A percentile compares a stretch with the other conserved stretches of the same genome.
Conservation (phyloP, 2,329 filamentous ascomycete species). For the Microcyclosporella mali region DNA sequence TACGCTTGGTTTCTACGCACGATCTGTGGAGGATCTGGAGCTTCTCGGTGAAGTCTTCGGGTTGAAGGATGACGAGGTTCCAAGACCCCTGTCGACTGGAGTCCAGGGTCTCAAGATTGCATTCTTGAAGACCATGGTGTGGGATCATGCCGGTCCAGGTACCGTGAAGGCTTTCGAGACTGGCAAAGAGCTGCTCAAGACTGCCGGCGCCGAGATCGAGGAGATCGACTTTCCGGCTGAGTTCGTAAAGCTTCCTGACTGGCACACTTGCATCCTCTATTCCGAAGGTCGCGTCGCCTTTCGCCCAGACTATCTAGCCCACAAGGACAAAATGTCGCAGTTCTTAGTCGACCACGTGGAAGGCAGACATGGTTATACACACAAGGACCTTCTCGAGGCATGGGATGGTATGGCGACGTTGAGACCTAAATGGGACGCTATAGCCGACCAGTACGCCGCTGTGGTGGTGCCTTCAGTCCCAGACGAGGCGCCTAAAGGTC, state of each 20-base stretch:
- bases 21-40: constrained; percentile 53
- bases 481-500: constrained; percentile 55
- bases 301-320: constrained; percentile 47
- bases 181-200: constrained; percentile 29
- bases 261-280: constrained; percentile 47
- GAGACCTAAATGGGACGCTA: constrained; percentile 51
- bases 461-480: constrained; percentile 54
- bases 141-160: constrained; percentile 37
- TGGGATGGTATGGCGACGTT: constrained; percentile 52
- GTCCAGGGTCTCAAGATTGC: constrained; percentile 50
- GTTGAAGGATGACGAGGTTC: constrained; percentile 46
- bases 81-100: constrained; percentile 19
- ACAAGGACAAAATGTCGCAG: constrained; percentile 43
- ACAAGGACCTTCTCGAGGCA: constrained; percentile 46
- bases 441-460: constrained; percentile 48
- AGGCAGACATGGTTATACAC: constrained; percentile 39
- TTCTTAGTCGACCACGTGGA: constrained; percentile 47
- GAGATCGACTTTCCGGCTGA: constrained; percentile 50
- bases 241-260: constrained; percentile 46
- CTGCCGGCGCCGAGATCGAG: constrained; percentile 50
- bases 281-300: constrained; percentile 51
- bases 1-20: constrained; percentile 56
- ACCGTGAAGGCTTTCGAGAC: constrained; percentile 33
- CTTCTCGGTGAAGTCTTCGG: constrained; percentile 51
- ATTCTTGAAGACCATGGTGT: constrained; percentile 49